Conservation (phyloP, 1,284 basidiomycete genomes). For the Limonomyces culmigenus region DNA sequence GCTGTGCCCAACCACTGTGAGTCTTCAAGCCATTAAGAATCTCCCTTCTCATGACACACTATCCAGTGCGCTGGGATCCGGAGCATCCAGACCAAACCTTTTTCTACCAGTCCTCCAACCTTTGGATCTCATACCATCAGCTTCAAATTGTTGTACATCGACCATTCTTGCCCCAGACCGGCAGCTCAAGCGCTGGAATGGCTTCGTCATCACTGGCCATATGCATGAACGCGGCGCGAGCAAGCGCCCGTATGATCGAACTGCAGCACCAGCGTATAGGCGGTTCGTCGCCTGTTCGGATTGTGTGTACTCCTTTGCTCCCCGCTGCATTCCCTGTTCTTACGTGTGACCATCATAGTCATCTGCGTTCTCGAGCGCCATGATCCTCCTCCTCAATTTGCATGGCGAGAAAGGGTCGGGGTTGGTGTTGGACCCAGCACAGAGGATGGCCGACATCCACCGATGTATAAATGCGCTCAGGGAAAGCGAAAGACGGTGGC, state of each 20-base stretch:
- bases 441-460: background rate
- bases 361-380: slow-evolving; percentile 30
- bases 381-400: slow-evolving; percentile 42
- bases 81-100: slow-evolving; percentile 27
- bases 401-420: slow-evolving; percentile 35
- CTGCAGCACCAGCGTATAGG: slow-evolving; percentile 1
- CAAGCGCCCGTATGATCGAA: slow-evolving; percentile 41
- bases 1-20: slow-evolving; percentile 22
- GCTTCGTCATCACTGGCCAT: slow-evolving; percentile 48
- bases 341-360: slow-evolving; percentile 10
- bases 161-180: slow-evolving; percentile 42
- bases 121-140: slow-evolving; percentile 45
- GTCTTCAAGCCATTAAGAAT: slow-evolving; percentile 1
- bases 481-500: background rate
- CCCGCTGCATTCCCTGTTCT: background rate
- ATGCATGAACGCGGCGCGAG: slow-evolving; percentile 51
- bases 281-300: background rate
- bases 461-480: background rate
- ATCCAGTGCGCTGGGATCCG: slow-evolving; percentile 42
- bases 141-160: slow-evolving; percentile 49
- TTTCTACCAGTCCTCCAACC: slow-evolving; percentile 39
- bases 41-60: background rate
- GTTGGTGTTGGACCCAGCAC: slow-evolving; percentile 7
- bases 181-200: slow-evolving; percentile 18
- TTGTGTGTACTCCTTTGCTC: background rate